Percentiles rank a stretch among this genome's conserved stretches.
phyloP scores from a whole-genome alignment of 306 rosid genomes.

The Gleditsia sinensis region DNA sequence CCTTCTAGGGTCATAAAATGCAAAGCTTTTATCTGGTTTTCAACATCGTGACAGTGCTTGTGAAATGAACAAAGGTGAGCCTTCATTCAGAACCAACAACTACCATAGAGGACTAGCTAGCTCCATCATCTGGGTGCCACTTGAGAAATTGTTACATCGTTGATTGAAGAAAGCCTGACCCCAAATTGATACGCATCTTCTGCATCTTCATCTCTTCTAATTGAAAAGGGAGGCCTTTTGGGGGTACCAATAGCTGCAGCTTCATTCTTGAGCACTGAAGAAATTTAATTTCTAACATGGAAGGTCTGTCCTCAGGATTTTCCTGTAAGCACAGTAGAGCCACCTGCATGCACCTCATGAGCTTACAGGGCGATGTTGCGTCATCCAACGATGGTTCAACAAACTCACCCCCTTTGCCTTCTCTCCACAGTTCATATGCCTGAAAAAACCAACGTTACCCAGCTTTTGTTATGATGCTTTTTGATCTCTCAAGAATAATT shows the following conservation, averaged over 20 bases:
- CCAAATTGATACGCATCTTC: neutral
- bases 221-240: constrained; percentile 34
- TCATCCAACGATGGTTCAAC: constrained; percentile 45
- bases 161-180: constrained; percentile 15
- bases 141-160: constrained; percentile 28
- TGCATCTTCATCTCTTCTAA: neutral
- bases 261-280: constrained; percentile 41
- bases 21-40: no score
- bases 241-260: constrained; percentile 28
- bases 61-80: no score
- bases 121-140: constrained; percentile 21
- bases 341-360: constrained; percentile 46
- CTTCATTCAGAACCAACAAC: no score
- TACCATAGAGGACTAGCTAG: no score
- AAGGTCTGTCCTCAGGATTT: constrained; percentile 43
- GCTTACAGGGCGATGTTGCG: constrained; percentile 27
- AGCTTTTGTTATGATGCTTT: neutral
- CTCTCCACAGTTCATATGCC: constrained; percentile 48
- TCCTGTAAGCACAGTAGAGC: constrained; percentile 50
- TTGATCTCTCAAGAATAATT: neutral
- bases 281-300: constrained; percentile 47
- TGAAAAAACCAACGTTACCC: neutral
- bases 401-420: constrained; percentile 32
- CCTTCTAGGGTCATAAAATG: no score
- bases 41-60: no score